phyloP scores from a whole-genome alignment of 352 stramenopile genomes.

The Pythium folliculosum region DNA sequence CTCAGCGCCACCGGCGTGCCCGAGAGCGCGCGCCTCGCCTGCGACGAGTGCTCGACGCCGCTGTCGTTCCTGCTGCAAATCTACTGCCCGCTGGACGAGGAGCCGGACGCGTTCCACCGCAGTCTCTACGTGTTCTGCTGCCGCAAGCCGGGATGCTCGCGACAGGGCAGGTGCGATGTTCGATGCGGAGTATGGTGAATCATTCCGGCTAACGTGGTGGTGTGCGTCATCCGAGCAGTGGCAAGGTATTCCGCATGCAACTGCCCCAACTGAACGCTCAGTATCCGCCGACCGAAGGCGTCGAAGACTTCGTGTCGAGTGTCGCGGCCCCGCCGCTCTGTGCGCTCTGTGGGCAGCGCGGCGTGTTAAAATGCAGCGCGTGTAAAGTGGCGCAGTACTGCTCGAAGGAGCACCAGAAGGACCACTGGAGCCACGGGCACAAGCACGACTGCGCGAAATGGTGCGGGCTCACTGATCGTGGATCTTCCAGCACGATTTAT shows the following conservation, averaged over 20 bases:
- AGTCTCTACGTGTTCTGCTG: slow-evolving; percentile 94
- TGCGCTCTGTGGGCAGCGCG: slow-evolving; percentile 62
- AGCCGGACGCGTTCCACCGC: slow-evolving; percentile 90
- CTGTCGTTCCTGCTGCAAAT: slow-evolving; percentile 90
- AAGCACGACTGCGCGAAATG: slow-evolving; percentile 64
- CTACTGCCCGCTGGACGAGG: slow-evolving; percentile 91
- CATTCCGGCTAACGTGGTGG: neutral
- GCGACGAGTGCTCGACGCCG: slow-evolving; percentile 43
- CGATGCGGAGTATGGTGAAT: no score
- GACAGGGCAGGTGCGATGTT: slow-evolving; percentile 38
- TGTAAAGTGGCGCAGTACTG: slow-evolving; percentile 82
- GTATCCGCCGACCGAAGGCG: slow-evolving; percentile 70
- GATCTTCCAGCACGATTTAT: neutral
- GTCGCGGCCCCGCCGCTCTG: slow-evolving; percentile 34
- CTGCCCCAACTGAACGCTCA: slow-evolving; percentile 89
- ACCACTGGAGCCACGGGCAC: slow-evolving; percentile 77
- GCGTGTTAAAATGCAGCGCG: slow-evolving; percentile 66
- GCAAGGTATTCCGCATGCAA: slow-evolving; percentile 84
- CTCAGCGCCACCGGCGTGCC: slow-evolving; percentile 68
- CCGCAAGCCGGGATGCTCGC: slow-evolving; percentile 57
- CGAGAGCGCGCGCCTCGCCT: slow-evolving; percentile 46
- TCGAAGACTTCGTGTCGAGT: slow-evolving; percentile 27
- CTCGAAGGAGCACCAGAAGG: slow-evolving; percentile 74
- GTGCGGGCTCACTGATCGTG: slow-evolving; percentile 28
- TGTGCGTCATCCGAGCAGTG: slow-evolving; percentile 26